Conservation (phyloP, 2,329 filamentous ascomycete genomes). For the Nothophoma quercina region DNA sequence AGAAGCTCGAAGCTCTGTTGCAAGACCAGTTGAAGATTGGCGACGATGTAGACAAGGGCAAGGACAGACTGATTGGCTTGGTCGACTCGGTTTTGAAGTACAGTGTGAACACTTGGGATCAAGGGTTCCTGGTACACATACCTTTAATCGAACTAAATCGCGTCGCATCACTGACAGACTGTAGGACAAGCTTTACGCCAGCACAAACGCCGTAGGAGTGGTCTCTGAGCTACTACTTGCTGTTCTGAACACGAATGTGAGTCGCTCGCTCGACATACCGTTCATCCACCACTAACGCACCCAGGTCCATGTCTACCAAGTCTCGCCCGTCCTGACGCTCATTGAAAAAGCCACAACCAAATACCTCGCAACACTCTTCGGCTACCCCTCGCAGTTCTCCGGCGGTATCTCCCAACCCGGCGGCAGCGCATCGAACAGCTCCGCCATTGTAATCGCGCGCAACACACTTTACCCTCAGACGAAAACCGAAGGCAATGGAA, state of each 20-base stretch:
- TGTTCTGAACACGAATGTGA: slow-evolving; percentile 86
- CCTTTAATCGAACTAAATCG: neutral
- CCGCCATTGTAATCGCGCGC: slow-evolving; percentile 84
- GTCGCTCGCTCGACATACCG: neutral
- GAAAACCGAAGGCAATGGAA: slow-evolving; percentile 74
- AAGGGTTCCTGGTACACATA: slow-evolving; percentile 75
- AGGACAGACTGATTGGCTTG: slow-evolving; percentile 53
- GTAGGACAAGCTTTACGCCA: slow-evolving; percentile 87
- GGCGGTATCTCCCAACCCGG: slow-evolving; percentile 81
- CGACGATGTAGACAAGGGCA: slow-evolving; percentile 48
- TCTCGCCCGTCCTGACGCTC: slow-evolving; percentile 85
- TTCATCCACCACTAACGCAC: neutral
- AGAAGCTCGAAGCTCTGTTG: slow-evolving; percentile 53
- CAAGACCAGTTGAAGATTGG: slow-evolving; percentile 45
- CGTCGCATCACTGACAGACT: neutral
- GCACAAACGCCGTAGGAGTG: slow-evolving; percentile 85
- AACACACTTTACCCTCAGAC: slow-evolving; percentile 84
- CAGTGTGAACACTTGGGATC: slow-evolving; percentile 98
- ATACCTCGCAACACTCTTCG: slow-evolving; percentile 75
- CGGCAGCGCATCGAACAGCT: slow-evolving; percentile 83
- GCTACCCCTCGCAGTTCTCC: slow-evolving; percentile 56
- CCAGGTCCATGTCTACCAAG: slow-evolving; percentile 87
- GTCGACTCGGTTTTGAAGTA: slow-evolving; percentile 78
- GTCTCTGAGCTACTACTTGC: slow-evolving; percentile 85
- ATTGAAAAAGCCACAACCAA: slow-evolving; percentile 85